A percentile compares a stretch with the other conserved stretches of the same genome.
Evolutionary conservation across 2,329 filamentous ascomycete species (phyloP).

Genomic region (Fusarium robinianum): DNA sequence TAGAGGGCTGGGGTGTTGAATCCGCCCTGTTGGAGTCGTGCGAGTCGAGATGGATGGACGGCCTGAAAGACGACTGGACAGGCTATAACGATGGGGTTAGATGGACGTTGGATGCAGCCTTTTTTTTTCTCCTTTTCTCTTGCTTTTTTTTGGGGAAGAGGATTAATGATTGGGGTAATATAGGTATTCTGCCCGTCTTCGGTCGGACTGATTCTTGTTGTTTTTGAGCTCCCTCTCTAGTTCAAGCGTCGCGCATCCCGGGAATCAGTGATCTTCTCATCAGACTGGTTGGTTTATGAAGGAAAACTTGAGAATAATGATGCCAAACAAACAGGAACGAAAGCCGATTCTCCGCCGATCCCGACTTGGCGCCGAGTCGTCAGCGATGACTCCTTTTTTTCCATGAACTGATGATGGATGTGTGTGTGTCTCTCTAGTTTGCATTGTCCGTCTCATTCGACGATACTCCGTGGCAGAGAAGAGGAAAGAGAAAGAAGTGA

Average conservation of each 20-base stretch:
- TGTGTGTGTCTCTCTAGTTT: background rate
- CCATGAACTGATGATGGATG: background rate
- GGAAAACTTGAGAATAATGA: too few species aligned
- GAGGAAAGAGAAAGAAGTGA: too few species aligned
- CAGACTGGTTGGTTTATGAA: too few species aligned
- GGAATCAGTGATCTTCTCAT: too few species aligned
- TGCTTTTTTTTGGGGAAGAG: background rate
- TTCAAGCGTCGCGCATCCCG: too few species aligned
- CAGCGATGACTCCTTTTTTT: background rate
- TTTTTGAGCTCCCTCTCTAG: constrained; percentile 1
- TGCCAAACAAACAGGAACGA: too few species aligned
- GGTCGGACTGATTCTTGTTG: constrained; percentile 4
- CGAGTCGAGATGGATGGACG: constrained; percentile 31
- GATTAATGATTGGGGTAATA: constrained; percentile 12
- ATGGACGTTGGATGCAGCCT: constrained; percentile 16
- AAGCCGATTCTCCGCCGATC: constrained; percentile 15
- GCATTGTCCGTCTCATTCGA: background rate
- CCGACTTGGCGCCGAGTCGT: constrained; percentile 7
- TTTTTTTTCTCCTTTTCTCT: constrained; percentile 11
- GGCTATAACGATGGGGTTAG: background rate
- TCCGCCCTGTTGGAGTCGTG: constrained; percentile 19
- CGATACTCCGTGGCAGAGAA: too few species aligned
- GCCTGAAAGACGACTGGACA: constrained; percentile 19
- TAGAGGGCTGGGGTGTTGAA: constrained; percentile 27
- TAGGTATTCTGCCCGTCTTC: constrained; percentile 7